A percentile compares a stretch with the other conserved stretches of the same genome.
These are phyloP conservation scores for Malassezia slooffiae DNA, from an alignment of 1,284 basidiomycete species.

Conservation along the genomic window DNA sequence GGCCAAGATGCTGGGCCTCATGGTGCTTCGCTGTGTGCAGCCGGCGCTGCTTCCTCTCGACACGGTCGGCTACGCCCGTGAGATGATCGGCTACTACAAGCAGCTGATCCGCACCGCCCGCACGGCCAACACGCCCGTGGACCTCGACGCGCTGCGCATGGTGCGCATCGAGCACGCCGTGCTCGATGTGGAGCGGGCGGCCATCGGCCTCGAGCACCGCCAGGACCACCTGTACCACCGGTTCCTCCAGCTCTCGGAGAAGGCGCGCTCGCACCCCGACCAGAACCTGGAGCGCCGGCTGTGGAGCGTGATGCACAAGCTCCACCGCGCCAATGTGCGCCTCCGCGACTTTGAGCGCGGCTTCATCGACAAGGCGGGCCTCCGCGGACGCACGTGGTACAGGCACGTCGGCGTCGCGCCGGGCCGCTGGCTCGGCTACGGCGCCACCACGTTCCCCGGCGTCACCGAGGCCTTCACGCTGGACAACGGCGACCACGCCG, in stretches of 20 bases:
- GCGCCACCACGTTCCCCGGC: slow-evolving; percentile 72
- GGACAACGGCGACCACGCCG: slow-evolving; percentile 28
- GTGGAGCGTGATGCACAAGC: slow-evolving; percentile 19
- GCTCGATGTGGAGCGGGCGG: too few species aligned
- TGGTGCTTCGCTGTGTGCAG: slow-evolving; percentile 56
- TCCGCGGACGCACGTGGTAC: slow-evolving; percentile 63
- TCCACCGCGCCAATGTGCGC: slow-evolving; percentile 61
- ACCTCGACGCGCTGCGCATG: slow-evolving; percentile 12
- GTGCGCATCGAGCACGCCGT: too few species aligned
- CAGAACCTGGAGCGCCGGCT: not conserved
- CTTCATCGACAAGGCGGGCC: slow-evolving; percentile 65
- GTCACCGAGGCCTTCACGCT: slow-evolving; percentile 56
- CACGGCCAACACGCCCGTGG: not conserved
- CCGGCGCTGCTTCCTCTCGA: slow-evolving; percentile 60
- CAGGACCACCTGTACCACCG: too few species aligned
- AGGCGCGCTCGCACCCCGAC: not conserved
- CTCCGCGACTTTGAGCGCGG: slow-evolving; percentile 67
- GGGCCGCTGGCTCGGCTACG: slow-evolving; percentile 76
- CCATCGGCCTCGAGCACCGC: too few species aligned
- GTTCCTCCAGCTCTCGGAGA: not conserved
- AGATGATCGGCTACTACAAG: slow-evolving; percentile 23
- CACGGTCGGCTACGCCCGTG: slow-evolving; percentile 51
- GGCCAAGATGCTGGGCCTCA: slow-evolving; percentile 51
- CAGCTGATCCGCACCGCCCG: slow-evolving; percentile 8
- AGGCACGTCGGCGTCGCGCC: slow-evolving; percentile 76